Conservation (phyloP, 495 filamentous ascomycete genomes). For the Cetradonia linearis region DNA sequence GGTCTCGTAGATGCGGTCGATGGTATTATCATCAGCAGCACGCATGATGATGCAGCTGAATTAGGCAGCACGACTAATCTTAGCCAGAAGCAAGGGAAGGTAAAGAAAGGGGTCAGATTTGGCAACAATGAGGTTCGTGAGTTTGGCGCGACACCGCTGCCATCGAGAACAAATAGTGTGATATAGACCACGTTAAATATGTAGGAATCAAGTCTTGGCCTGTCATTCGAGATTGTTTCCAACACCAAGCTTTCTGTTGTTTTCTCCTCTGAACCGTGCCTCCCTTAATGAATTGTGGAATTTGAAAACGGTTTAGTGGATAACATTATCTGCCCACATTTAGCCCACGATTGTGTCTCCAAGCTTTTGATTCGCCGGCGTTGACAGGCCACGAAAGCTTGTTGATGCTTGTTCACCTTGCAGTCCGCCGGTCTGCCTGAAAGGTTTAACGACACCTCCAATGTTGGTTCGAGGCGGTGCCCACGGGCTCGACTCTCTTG, state of each 20-base stretch:
- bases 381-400: not conserved
- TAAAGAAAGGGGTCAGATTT: constrained; percentile 16
- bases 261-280: not conserved
- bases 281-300: not conserved
- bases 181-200: not conserved
- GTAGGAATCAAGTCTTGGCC: not conserved
- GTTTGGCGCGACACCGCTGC: constrained; percentile 13
- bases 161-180: not conserved
- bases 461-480: not conserved
- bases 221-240: not conserved
- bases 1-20: not conserved
- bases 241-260: not conserved
- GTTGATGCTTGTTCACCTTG: not conserved
- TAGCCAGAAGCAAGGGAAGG: not conserved
- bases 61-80: not conserved
- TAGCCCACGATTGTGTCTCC: not conserved
- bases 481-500: not conserved
- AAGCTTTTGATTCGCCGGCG: not conserved
- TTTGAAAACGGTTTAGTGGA: not conserved
- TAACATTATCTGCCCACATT: not conserved
- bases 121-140: constrained; percentile 12
- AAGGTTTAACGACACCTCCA: not conserved
- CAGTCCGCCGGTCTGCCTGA: not conserved
- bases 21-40: not conserved
- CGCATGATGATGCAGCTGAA: not conserved